phyloP scores from a whole-genome alignment of 805 yeast genomes.

The Metschnikowia koreensis region DNA sequence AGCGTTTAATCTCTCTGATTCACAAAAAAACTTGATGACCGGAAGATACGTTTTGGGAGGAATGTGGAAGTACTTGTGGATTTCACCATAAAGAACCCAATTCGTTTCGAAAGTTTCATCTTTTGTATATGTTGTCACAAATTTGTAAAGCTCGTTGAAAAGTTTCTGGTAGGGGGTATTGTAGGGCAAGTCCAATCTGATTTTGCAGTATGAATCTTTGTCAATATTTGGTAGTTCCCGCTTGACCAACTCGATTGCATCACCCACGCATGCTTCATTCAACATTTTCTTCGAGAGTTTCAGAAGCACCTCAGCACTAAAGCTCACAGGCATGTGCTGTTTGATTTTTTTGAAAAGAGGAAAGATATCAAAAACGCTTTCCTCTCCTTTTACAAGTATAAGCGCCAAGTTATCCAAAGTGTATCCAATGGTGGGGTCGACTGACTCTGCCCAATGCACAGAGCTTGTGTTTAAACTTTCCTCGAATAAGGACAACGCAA shows the following conservation, averaged over 20 bases:
- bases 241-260: slow-evolving; percentile 39
- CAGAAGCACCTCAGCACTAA: slow-evolving; percentile 29
- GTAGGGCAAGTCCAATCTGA: slow-evolving; percentile 27
- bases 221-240: slow-evolving; percentile 39
- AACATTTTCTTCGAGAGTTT: slow-evolving; percentile 30
- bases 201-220: slow-evolving; percentile 26
- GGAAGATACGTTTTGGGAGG: slow-evolving; percentile 61
- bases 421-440: slow-evolving; percentile 12
- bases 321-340: slow-evolving; percentile 33
- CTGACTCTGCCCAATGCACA: slow-evolving; percentile 13
- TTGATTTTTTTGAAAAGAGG: slow-evolving; percentile 34
- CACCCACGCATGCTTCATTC: slow-evolving; percentile 38
- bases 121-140: slow-evolving; percentile 28
- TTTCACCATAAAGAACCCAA: slow-evolving; percentile 56
- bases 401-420: slow-evolving; percentile 47
- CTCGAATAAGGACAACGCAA: slow-evolving; percentile 31
- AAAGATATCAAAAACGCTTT: slow-evolving; percentile 25
- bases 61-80: slow-evolving; percentile 53
- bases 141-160: slow-evolving; percentile 29
- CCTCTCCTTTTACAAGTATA: slow-evolving; percentile 31
- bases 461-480: slow-evolving; percentile 24
- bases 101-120: slow-evolving; percentile 46
- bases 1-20: slow-evolving; percentile 54
- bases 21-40: slow-evolving; percentile 55
- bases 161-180: slow-evolving; percentile 27